These are phyloP conservation scores for Vanrija sp. DNA, from an alignment of 1,284 basidiomycete species.

Conservation along the genomic window DNA sequence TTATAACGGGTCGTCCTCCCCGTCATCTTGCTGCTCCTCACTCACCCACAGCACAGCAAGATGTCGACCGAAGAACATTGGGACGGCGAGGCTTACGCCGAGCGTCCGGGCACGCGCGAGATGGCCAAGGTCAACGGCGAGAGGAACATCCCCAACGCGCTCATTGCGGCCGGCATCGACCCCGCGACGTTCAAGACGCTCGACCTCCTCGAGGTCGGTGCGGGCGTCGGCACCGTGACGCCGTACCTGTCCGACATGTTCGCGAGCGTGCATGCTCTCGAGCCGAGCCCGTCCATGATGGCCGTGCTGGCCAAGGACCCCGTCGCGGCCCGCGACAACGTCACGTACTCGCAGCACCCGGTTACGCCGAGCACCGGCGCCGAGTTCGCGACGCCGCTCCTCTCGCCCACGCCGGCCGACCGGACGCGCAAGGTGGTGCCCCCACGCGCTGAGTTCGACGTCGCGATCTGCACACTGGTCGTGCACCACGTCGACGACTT, in stretches of 20 bases:
- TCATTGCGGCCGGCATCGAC: conserved; percentile 15
- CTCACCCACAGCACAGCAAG: not conserved
- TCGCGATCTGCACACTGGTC: conserved; percentile 33
- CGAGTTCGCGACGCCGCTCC: conserved; percentile 13
- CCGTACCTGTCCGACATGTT: conserved; percentile 22
- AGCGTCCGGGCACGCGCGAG: conserved; percentile 22
- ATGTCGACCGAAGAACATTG: conserved; percentile 22
- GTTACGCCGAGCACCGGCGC: conserved; percentile 15
- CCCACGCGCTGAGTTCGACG: conserved; percentile 23
- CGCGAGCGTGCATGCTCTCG: conserved; percentile 31
- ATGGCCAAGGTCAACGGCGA: conserved; percentile 12
- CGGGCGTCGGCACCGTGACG: conserved; percentile 37
- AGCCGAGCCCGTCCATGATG: conserved; percentile 35
- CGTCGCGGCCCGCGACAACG: not conserved
- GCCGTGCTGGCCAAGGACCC: conserved; percentile 9
- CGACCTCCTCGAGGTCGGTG: conserved; percentile 36
- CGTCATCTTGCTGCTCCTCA: no score
- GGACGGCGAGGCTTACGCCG: conserved; percentile 33
- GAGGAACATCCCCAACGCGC: conserved; percentile 19
- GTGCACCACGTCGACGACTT: conserved; percentile 35
- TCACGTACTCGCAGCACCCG: conserved; percentile 19
- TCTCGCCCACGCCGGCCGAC: conserved; percentile 20
- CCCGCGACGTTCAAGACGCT: conserved; percentile 4
- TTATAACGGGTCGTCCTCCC: no score
- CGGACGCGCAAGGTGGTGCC: conserved; percentile 16